Evolutionary conservation across 208 protist genomes (phyloP), one percentile per base, ranked within the genome.

Genomic region (Lotmaria passim): DNA sequence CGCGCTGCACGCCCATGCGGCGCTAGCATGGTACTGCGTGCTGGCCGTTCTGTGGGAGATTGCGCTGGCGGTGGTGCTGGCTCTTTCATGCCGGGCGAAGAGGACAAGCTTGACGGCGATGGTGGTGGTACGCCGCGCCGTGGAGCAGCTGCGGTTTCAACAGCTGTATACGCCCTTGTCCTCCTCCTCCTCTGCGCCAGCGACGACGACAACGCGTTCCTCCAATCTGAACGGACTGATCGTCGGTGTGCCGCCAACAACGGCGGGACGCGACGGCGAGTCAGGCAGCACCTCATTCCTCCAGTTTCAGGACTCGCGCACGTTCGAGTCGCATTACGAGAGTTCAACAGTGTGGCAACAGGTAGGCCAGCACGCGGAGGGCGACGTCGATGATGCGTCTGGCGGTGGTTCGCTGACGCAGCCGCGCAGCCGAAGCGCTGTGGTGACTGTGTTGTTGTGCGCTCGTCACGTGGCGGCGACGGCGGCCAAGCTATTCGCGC

Each of bases 381-480:
- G 21, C n/a, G 51, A 52, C 36, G n/a, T n/a, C n/a, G 59, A 74
- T 15, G 59, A 30, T 26, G 41, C 44, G 15, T n/a, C 59, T 33
- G 1, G 30, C n/a, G 11, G 44, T 0, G 39, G 19, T 2, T 55
- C 14, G 4, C 8, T 26, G 44, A n/a, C n/a, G n/a, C n/a, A n/a
- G n/a, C 38, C 0, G 8, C 1, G 21, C 30, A 10, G n/a, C 48
- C 15, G 12, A 1, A 41, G 30, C 2, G 3, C 34, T 23, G 1
- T 38, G 3, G 14, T 57, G 4, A 3, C n/a, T 24, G 21, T 5
- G 3, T 11, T 66, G 24, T 24, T 52, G 41, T 53, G 21, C 11
- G 67, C 12, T 1, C 53, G 67, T 17, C 60, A 69, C 52, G 56
- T 64, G 12, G 66, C 23, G 7, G 69, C 62, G 21, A 67, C 28